Percentiles rank a stretch among this genome's conserved stretches.
phyloP scores from a whole-genome alignment of 352 stramenopile genomes.

The Phytopythium mirpurense region DNA sequence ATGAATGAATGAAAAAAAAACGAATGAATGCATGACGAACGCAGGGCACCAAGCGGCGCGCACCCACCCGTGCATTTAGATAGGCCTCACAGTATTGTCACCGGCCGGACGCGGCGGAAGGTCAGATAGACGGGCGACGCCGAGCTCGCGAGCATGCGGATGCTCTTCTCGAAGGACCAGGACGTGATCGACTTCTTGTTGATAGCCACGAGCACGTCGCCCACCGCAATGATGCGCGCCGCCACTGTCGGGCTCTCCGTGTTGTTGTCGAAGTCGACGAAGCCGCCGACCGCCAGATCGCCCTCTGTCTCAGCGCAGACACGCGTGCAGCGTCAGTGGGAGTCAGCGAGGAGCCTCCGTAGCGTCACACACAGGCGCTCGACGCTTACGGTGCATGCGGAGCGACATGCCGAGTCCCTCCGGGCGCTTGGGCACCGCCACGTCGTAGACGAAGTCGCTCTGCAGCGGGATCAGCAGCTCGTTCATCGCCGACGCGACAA shows the following conservation, averaged over 20 bases:
- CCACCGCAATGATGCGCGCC: conserved; percentile 69
- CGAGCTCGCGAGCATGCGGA: conserved; percentile 71
- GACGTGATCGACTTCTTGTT: conserved; percentile 87
- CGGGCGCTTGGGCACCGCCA: conserved; percentile 70
- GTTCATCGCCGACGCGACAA: conserved; percentile 81
- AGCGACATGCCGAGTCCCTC: conserved; percentile 83
- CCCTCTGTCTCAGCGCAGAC: conserved; percentile 34
- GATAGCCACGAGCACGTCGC: conserved; percentile 76
- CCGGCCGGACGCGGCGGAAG: conserved; percentile 57
- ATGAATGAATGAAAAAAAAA: not conserved
- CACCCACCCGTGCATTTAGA: not conserved
- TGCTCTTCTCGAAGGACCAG: conserved; percentile 84
- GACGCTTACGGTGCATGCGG: conserved; percentile 72
- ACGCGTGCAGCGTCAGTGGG: conserved; percentile 11
- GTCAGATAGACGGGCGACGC: conserved; percentile 83
- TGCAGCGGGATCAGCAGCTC: conserved; percentile 73
- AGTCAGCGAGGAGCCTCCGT: no score
- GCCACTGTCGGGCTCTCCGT: conserved; percentile 75
- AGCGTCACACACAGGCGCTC: not conserved
- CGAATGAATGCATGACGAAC: no score
- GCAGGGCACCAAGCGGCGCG: no score
- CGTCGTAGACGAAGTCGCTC: conserved; percentile 81
- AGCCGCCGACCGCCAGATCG: conserved; percentile 70
- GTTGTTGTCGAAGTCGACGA: conserved; percentile 81
- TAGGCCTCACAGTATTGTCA: conserved; percentile 49